Evolutionary conservation across 371 early-diverging fungal species (phyloP).

Genomic region (Mucor saturninus): DNA sequence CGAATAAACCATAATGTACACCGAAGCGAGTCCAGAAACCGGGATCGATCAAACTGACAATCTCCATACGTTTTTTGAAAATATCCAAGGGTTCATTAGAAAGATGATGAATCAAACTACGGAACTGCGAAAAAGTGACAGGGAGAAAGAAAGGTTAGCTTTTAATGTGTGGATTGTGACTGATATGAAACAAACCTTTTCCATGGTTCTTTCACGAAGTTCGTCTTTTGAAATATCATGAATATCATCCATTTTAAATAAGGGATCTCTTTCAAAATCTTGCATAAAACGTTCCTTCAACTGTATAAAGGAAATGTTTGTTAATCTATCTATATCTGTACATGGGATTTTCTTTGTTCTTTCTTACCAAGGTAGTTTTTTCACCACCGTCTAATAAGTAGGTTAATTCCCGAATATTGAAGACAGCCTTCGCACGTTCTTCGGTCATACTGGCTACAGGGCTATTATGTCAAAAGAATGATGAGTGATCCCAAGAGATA

Average conservation of each 20-base stretch:
- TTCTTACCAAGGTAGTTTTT: slow-evolving; percentile 59
- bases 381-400: slow-evolving; percentile 84
- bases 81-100: slow-evolving; percentile 76
- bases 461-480: slow-evolving; percentile 15
- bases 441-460: slow-evolving; percentile 55
- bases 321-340: background rate
- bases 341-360: background rate
- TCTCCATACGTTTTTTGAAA: slow-evolving; percentile 83
- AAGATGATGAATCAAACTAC: slow-evolving; percentile 75
- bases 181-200: slow-evolving; percentile 54
- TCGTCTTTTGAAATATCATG: slow-evolving; percentile 77
- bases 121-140: slow-evolving; percentile 45
- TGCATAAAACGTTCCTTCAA: slow-evolving; percentile 83
- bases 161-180: background rate
- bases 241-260: slow-evolving; percentile 81
- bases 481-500: background rate
- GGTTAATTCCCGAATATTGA: slow-evolving; percentile 81
- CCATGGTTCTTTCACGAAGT: slow-evolving; percentile 88
- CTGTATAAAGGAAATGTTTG: slow-evolving; percentile 27
- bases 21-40: slow-evolving; percentile 94
- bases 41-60: slow-evolving; percentile 82
- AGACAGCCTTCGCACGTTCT: slow-evolving; percentile 80
- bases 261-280: slow-evolving; percentile 89
- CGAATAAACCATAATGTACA: slow-evolving; percentile 90
- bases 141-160: background rate